These are phyloP conservation scores for Serendipita sp. DNA, from an alignment of 768 basidiomycete genomes.

Conservation along the genomic window DNA sequence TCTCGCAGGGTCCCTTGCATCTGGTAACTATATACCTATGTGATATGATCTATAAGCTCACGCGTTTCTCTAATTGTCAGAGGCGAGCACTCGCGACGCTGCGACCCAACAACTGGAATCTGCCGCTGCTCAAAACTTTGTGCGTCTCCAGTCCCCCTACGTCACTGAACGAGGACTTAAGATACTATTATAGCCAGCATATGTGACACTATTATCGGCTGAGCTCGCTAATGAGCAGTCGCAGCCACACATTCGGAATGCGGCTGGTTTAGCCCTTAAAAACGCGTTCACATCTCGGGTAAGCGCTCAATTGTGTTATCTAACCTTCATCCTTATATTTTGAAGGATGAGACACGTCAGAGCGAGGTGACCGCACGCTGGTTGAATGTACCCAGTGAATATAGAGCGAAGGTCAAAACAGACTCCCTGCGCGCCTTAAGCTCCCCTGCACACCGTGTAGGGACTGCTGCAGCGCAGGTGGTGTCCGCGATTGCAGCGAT, in stretches of 20 bases:
- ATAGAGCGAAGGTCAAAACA: constrained; percentile 73
- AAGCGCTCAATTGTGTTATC: constrained; percentile 22
- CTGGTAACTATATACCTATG: neutral
- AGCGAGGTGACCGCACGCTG: constrained; percentile 64
- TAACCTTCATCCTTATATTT: constrained; percentile 11
- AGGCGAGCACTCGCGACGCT: constrained; percentile 79
- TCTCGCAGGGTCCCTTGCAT: neutral
- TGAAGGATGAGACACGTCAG: constrained; percentile 62
- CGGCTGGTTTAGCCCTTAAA: constrained; percentile 95
- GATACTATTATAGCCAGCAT: constrained; percentile 50
- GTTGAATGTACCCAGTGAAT: constrained; percentile 53
- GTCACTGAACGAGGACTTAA: neutral
- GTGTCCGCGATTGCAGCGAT: constrained; percentile 88
- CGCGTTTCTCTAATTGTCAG: constrained; percentile 27
- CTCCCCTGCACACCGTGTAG: constrained; percentile 54
- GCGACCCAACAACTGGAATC: constrained; percentile 81
- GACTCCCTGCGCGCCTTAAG: constrained; percentile 70
- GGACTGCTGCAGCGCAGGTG: constrained; percentile 81
- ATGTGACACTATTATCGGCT: constrained; percentile 78
- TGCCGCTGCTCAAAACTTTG: constrained; percentile 79
- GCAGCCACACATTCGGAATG: constrained; percentile 66
- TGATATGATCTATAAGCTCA: neutral
- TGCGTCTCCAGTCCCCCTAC: constrained; percentile 32
- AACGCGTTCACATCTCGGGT: constrained; percentile 85
- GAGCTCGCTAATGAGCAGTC: constrained; percentile 68